A percentile compares a stretch with the other conserved stretches of the same genome.
Conservation (phyloP, 768 basidiomycete genomes). For the Leccinum rimulosum region DNA sequence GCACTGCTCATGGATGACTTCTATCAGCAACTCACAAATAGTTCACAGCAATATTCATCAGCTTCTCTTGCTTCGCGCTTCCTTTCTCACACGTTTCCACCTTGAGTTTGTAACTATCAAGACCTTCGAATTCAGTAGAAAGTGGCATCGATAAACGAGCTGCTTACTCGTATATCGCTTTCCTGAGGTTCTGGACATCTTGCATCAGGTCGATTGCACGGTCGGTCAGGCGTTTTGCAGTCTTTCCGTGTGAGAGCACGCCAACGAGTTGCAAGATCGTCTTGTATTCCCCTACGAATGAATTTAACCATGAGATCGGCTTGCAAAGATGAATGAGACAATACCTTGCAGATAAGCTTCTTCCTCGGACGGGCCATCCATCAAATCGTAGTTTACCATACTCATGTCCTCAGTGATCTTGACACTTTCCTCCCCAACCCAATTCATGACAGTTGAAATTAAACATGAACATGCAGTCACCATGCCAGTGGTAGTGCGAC, state of each 20-base stretch:
- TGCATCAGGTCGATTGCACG: slow-evolving; percentile 89
- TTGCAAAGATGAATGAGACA: background rate
- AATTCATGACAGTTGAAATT: slow-evolving; percentile 70
- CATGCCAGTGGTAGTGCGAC: slow-evolving; percentile 96
- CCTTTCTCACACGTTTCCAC: slow-evolving; percentile 79
- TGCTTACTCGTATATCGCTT: slow-evolving; percentile 90
- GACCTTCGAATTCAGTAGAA: slow-evolving; percentile 5
- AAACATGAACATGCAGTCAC: slow-evolving; percentile 81
- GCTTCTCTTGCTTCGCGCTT: slow-evolving; percentile 70
- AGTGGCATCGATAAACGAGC: background rate
- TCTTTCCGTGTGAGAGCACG: slow-evolving; percentile 87
- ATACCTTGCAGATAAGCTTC: slow-evolving; percentile 85
- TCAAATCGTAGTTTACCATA: slow-evolving; percentile 56
- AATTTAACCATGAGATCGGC: background rate
- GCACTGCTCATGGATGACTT: slow-evolving; percentile 6
- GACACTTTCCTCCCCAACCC: slow-evolving; percentile 46
- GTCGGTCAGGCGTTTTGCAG: slow-evolving; percentile 89
- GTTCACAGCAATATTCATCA: slow-evolving; percentile 78
- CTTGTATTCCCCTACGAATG: slow-evolving; percentile 87
- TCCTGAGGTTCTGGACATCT: slow-evolving; percentile 95
- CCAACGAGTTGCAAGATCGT: slow-evolving; percentile 92
- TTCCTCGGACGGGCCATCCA: slow-evolving; percentile 85
- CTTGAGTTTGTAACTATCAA: slow-evolving; percentile 82
- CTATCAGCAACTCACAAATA: slow-evolving; percentile 60
- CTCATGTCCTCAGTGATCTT: slow-evolving; percentile 35